Evolutionary conservation across 371 early-diverging fungal species (phyloP), one percentile per base, ranked within the genome.

Genomic region (Synchytrium microbalum): DNA sequence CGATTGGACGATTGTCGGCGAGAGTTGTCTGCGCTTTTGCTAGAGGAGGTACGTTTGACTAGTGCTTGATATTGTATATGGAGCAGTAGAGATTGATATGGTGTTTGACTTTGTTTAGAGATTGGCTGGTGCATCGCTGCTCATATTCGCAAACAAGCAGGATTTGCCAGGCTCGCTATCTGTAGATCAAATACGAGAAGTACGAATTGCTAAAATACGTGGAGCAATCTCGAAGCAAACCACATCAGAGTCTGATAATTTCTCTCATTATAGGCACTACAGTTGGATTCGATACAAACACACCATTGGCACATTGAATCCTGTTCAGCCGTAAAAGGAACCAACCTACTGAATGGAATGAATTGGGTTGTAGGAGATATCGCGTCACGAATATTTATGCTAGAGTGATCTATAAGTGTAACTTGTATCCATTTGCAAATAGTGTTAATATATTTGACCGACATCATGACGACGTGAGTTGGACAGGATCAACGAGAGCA

Each of bases 81-180:
- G 38, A n/a, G n/a, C n/a, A n/a, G n/a, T n/a, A n/a, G 52, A 23
- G 52, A 26, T 59, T 33, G 60, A 64, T 13, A 58, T 55, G 14
- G 57, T 55, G 59, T 55, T 55, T n/a, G n/a, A n/a, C n/a, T n/a
- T 53, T 61, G 54, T 19, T 32, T 67, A 86, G 84, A 78, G 94
- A 54, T 80, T 96, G 60, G 89, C 93, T 2, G 98, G 95, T 8
- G 95, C 93, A 0, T 88, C 95, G 16, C 70, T 97, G 46, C 74
- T 95, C 59, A 91, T 98, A 2, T 88, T 95, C 74, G 96, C 96
- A 24, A 96, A 97, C 72, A 96, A 98, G 75, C 96, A 96, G 74
- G 98, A 98, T 75, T 76, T 96, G 19, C 81, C 87, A 0, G 89
- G 92, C 3, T 93, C 96, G 1, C 67, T 93, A 56, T 72, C 80